Conservation (phyloP, 2,329 filamentous ascomycete genomes). For the Aquanectria penicillioides region DNA sequence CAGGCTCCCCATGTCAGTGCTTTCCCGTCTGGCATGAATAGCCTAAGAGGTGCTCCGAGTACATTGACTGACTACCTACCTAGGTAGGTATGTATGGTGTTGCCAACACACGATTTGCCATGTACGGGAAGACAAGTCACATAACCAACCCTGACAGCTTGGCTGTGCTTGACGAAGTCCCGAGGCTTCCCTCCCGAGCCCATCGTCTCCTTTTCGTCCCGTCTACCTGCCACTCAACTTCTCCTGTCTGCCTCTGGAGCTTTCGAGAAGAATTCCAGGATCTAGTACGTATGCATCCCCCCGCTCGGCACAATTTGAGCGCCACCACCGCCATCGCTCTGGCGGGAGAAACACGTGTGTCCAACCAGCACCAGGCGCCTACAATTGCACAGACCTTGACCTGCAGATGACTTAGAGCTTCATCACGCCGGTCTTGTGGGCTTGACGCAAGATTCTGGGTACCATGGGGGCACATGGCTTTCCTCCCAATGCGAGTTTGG, state of each 20-base stretch:
- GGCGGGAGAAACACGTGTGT: slow-evolving; percentile 19
- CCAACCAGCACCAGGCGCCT: slow-evolving; percentile 17
- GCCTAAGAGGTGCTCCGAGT: slow-evolving; percentile 24
- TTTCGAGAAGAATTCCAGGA: slow-evolving; percentile 35
- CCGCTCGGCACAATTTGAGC: slow-evolving; percentile 31
- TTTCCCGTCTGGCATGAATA: slow-evolving; percentile 24
- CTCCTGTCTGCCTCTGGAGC: slow-evolving; percentile 5
- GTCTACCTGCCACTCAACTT: slow-evolving; percentile 12
- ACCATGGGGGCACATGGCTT: slow-evolving; percentile 9
- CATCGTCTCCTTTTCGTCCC: slow-evolving; percentile 10
- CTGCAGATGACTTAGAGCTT: slow-evolving; percentile 23
- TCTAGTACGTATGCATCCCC: slow-evolving; percentile 19
- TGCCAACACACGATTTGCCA: slow-evolving; percentile 7
- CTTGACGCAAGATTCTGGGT: slow-evolving; percentile 15
- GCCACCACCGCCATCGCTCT: slow-evolving; percentile 30
- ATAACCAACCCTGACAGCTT: slow-evolving; percentile 1
- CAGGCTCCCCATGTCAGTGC: slow-evolving; percentile 16
- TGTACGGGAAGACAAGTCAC: neutral
- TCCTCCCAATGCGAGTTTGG: slow-evolving; percentile 17
- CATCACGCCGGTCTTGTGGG: slow-evolving; percentile 18
- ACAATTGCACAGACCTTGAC: slow-evolving; percentile 35
- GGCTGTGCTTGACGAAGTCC: neutral
- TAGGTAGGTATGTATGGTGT: neutral
- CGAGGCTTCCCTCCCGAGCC: neutral
- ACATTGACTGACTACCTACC: slow-evolving; percentile 6